Evolutionary conservation across 2,329 filamentous ascomycete species (phyloP), one percentile per base, ranked within the genome.

Genomic region (Aspergillus calidoustus): DNA sequence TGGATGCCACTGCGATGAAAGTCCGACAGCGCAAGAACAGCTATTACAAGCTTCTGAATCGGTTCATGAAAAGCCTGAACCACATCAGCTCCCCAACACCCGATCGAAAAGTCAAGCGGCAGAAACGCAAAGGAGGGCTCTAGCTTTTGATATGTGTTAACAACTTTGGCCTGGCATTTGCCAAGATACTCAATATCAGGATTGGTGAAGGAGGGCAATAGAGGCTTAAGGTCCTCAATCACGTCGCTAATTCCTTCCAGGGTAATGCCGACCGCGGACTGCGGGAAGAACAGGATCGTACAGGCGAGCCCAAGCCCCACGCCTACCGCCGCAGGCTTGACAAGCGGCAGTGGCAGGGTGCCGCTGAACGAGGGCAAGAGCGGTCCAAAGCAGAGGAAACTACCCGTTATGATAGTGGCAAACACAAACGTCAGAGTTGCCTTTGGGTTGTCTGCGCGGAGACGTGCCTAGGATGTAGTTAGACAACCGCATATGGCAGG

Each of bases 281-380:
- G 77, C 0, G 83, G 83, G 57, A 84, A 84, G 49, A 84, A 72
- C 3, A 84, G 58, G 1, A 84, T 55, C 6, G 76, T 79, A 50
- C 78, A 81, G 3, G 72, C 77, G 2, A 80, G 56, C 0, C 82
- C 83, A 0, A 84, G 68, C 0, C 78, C 83, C 7, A 81, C 73
- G 0, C 80, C 82, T 19, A 81, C 76, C 0, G 80, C 80, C 1
- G 77, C 79, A 1, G 83, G 83, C 44, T 81, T 79, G 3, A 84
- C 73, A 22, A 84, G 62, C 0, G 75, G 47, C 6, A 72, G 65
- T 0, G 79, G 75, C 3, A 85, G 56, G 0, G 66, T 79, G 5
- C 77, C 77, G 3, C 68, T 72, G 62, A 81, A 84, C 0, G 69
- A 71, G 1, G 80, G 76, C 6, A 83, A 64, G 0, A 78, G 61